Evolutionary conservation across 1,139 yeast species (phyloP), one percentile per base, ranked within the genome.

Genomic region (Hemisphaericaspora subhashii): DNA sequence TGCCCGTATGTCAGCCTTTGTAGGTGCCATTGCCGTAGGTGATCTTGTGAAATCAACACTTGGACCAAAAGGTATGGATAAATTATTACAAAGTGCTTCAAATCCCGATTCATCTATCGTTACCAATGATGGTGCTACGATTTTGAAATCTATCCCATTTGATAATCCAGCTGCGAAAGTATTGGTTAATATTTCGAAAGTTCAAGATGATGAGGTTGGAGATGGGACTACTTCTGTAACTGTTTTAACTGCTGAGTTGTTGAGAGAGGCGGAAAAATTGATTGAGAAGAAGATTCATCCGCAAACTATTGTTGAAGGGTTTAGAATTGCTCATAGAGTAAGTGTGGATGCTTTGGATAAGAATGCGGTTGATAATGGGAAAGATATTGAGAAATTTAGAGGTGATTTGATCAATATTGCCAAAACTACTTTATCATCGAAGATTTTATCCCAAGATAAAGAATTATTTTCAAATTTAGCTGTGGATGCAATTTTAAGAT

Each of bases 171-270:
- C 98, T 3, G 99, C 98, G 25, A 92, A 92, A 60, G 98, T 94
- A 8, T 74, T 92, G 53, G 98, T 94, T 26, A 92, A 92, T 61
- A 86, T 92, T 46, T 84, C 97, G 39, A 92, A 92, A 64, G 98
- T 92, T 27, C 99, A 92, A 71, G 99, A 92, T 58, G 97, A 92
- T 60, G 98, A 92, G 62, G 95, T 92, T 55, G 98, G 99, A 40
- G 99, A 92, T 63, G 99, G 99, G 50, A 92, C 99, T 33, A 92
- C 99, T 1, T 87, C 96, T n/a, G 99, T 92, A 24, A 89, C 98
- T 0, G 97, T 92, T 11, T 71, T 92, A 42, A 80, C 94, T 38
- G 92, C 97, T 11, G 98, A 92, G 64, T 74, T 92, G 45, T 74
- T 92, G 51, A 81, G 96, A 59, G 98, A 94, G 66, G 98, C 98